phyloP scores from a whole-genome alignment of 306 rosid species.

The Lablab purpureus region DNA sequence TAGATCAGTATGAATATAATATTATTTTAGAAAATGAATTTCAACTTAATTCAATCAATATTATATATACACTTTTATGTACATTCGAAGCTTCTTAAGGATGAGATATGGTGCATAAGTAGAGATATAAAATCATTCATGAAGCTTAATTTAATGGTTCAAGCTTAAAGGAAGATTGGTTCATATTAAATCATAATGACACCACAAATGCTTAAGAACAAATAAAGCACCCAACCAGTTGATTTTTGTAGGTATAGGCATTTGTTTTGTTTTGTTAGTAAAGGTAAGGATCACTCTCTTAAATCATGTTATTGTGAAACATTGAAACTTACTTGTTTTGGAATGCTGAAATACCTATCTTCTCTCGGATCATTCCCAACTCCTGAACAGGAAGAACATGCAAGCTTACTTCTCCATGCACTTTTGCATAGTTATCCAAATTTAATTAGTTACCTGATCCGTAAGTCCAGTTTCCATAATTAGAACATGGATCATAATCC shows the following conservation, averaged over 20 bases:
- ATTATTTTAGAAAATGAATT: too few relatives aligned
- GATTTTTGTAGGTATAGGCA: not conserved
- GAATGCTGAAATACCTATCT: constrained; percentile 96
- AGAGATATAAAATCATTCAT: not conserved
- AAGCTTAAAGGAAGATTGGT: not conserved
- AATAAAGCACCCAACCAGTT: not conserved
- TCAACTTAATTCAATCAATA: too few relatives aligned
- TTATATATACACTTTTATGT: too few relatives aligned
- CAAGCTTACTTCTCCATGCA: too few relatives aligned
- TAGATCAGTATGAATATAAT: too few relatives aligned
- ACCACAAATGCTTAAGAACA: not conserved
- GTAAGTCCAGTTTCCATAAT: constrained; percentile 97
- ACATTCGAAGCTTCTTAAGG: too few relatives aligned
- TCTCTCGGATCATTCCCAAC: constrained; percentile 98
- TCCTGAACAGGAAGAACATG: constrained; percentile 61
- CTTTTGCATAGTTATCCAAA: constrained; percentile 28
- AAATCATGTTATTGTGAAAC: constrained; percentile 19
- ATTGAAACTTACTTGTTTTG: constrained; percentile 79
- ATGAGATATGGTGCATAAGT: not conserved
- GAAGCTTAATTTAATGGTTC: not conserved
- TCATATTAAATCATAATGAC: not conserved
- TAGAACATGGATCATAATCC: constrained; percentile 98
- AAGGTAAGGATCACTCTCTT: constrained; percentile 23
- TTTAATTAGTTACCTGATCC: constrained; percentile 83
- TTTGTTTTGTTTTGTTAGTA: not conserved